Conservation (phyloP, 2,329 filamentous ascomycete species). For the Penicillium sp. region DNA sequence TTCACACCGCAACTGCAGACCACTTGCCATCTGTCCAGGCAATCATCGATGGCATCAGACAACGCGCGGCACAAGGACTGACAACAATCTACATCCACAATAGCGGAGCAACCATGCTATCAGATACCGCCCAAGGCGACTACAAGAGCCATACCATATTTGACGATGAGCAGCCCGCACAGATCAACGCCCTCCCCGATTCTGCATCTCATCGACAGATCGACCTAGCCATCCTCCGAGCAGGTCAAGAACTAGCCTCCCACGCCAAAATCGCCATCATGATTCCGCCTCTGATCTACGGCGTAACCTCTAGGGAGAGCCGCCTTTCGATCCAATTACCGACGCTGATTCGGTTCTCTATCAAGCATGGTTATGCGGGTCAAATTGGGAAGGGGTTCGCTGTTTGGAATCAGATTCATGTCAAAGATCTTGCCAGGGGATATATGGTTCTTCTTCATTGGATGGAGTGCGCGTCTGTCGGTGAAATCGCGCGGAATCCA, state of each 20-base stretch:
- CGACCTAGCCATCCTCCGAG: not conserved
- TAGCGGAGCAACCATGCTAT: not conserved
- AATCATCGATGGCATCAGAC: constrained; percentile 45
- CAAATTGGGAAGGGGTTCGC: constrained; percentile 46
- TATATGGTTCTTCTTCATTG: constrained; percentile 49
- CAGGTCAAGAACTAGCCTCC: not conserved
- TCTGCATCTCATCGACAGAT: constrained; percentile 1
- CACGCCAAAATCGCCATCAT: constrained; percentile 8
- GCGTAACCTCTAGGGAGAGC: constrained; percentile 44
- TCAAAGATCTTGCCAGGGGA: constrained; percentile 47
- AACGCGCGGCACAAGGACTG: constrained; percentile 38
- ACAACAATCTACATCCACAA: constrained; percentile 51
- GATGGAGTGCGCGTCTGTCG: constrained; percentile 37
- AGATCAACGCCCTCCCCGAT: not conserved
- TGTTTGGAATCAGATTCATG: constrained; percentile 48
- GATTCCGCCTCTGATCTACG: constrained; percentile 9
- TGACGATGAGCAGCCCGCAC: not conserved
- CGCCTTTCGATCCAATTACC: constrained; percentile 51
- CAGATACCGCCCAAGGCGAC: not conserved
- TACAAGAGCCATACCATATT: not conserved
- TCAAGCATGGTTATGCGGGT: constrained; percentile 49
- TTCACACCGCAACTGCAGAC: constrained; percentile 53
- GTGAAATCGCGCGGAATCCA: constrained; percentile 42
- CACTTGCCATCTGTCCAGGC: constrained; percentile 47
- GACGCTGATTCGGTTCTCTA: constrained; percentile 47